Base-by-base conservation (phyloP, 805 yeast species). In the Metschnikowia noctiluminum region DNA sequence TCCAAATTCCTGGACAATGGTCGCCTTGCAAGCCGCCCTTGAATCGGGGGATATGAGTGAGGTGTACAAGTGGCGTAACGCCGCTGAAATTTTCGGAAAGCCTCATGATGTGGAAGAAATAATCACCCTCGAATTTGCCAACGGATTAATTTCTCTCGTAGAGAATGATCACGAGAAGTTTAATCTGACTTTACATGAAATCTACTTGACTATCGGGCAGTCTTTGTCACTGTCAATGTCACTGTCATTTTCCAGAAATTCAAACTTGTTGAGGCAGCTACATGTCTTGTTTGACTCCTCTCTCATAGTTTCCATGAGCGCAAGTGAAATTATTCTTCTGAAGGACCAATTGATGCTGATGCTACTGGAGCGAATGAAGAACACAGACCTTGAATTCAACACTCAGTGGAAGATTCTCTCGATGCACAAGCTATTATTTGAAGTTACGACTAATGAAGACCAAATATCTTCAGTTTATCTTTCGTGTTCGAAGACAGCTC, bases 11-110 rank as follows among this genome's bases (percentile, higher is more conserved):
- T 84, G 88, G 84, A 66, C 83, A 2, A 68, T 77, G 49, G 76
- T 85, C 40, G 97, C 91, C 0, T 65, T 89, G 2, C 87, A 86
- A 50, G 85, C 96, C 0, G 80, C 96, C 0, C 80, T 89, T 57
- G 73, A 81, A 26, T 73, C 82, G 1, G 89, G 90, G 0, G 79
- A 81, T 36, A 56, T 77, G 35, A 61, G 62, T 0, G 73, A 74
- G 11, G 62, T 90, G 1, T 61, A 62, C 8, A 69, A 73, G 39
- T 90, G 96, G 96, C 65, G 82, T 1, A 59, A 68, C 14, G 64
- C 74, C 12, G 68, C 86, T 5, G 84, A 82, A 36, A 61, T 70
- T 0, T 56, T 70, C 27, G 73, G 73, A 1, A 56, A 50, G 15
- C 70, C 76, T 0, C 70, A 67, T n/a, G 70, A 67, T 21, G 75